Evolutionary conservation across 108 stramenopile species (phyloP).

Genomic region (Phaeodactylum tricornutum): DNA sequence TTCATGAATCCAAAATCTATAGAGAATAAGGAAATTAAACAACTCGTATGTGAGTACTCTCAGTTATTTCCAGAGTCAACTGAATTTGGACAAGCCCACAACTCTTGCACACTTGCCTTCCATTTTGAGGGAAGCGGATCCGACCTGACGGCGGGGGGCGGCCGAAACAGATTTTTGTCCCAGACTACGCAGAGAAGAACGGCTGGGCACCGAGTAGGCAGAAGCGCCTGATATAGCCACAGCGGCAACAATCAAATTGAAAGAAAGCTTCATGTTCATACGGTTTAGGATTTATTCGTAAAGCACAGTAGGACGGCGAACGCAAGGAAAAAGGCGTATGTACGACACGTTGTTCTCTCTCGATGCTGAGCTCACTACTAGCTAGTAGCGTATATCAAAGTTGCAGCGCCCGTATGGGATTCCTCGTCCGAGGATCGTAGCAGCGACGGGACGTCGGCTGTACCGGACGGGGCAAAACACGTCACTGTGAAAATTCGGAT

Average conservation of each 20-base stretch:
- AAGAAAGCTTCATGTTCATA: conserved; percentile 70
- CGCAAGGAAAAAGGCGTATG: too few relatives aligned
- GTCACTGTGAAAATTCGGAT: too few relatives aligned
- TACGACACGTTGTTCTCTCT: too few relatives aligned
- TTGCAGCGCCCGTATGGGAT: too few relatives aligned
- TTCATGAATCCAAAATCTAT: conserved; percentile 78
- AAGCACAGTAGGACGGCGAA: too few relatives aligned
- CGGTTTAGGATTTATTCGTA: too few relatives aligned
- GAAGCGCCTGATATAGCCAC: conserved; percentile 38
- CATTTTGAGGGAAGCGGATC: conserved; percentile 58
- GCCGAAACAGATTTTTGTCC: conserved; percentile 45
- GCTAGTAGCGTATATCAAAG: too few relatives aligned
- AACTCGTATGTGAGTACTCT: not conserved
- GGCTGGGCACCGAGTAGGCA: conserved; percentile 48
- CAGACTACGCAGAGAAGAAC: conserved; percentile 44
- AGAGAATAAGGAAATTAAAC: not conserved
- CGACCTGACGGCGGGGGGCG: conserved; percentile 18
- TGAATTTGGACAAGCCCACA: conserved; percentile 1
- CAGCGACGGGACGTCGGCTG: too few relatives aligned
- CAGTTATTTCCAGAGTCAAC: conserved; percentile 8
- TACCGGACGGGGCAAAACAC: too few relatives aligned
- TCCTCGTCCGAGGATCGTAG: too few relatives aligned
- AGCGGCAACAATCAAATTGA: conserved; percentile 27
- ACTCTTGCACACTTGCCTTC: conserved; percentile 43
- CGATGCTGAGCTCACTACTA: too few relatives aligned